Conservation (phyloP, 805 yeast species). For the Ogataea ganodermae region DNA sequence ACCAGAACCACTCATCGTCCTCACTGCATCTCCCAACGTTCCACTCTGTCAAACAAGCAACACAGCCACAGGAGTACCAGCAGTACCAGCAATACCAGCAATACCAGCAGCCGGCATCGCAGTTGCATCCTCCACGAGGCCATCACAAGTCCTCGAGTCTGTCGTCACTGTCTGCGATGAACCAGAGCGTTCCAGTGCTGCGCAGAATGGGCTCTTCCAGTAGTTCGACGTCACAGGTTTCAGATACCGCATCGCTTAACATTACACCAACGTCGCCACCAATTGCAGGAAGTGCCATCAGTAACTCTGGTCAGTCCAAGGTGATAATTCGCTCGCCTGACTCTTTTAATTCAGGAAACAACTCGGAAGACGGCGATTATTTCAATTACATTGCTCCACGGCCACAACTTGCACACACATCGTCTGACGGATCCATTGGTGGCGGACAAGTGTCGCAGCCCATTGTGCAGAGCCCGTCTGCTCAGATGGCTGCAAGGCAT, state of each 20-base stretch:
- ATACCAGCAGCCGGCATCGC: not conserved
- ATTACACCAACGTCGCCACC: conserved; percentile 21
- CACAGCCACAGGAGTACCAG: conserved; percentile 2
- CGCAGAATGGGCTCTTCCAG: conserved; percentile 19
- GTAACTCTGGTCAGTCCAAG: conserved; percentile 12
- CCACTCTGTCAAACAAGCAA: conserved; percentile 23
- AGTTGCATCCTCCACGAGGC: conserved; percentile 2
- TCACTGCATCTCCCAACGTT: conserved; percentile 29
- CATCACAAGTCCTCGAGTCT: conserved; percentile 17
- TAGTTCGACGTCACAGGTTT: conserved; percentile 15
- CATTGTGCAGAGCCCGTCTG: conserved; percentile 12
- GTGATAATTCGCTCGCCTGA: conserved; percentile 22
- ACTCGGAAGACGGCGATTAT: conserved; percentile 24
- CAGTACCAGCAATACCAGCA: not conserved
- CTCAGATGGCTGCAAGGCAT: conserved; percentile 17
- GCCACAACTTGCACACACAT: conserved; percentile 20
- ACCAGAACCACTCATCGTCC: conserved; percentile 21
- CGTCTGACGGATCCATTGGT: conserved; percentile 14
- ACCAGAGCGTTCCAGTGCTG: conserved; percentile 8
- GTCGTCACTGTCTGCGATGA: conserved; percentile 17
- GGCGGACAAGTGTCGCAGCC: conserved; percentile 8
- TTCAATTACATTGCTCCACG: conserved; percentile 33
- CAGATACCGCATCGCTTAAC: conserved; percentile 16
- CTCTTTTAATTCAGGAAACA: conserved; percentile 8
- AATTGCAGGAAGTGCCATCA: not conserved